These are phyloP conservation scores for Tricholoma saponaceum DNA, from an alignment of 768 basidiomycete species.

Conservation along the genomic window DNA sequence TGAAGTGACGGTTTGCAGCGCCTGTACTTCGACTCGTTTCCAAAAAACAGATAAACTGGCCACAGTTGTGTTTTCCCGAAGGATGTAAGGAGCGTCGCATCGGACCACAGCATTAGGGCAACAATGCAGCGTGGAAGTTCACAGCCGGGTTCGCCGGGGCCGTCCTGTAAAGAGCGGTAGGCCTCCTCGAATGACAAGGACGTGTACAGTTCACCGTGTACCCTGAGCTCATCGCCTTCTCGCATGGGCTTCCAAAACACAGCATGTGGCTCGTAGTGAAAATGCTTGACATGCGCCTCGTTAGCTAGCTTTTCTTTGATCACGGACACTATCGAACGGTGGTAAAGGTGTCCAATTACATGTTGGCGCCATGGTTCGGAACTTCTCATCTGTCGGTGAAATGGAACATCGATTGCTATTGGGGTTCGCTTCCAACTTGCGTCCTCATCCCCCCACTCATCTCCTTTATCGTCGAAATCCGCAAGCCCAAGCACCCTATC, in stretches of 20 bases:
- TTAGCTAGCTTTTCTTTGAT: conserved; percentile 12
- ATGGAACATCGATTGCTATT: conserved; percentile 6
- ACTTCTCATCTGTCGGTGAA: conserved; percentile 2
- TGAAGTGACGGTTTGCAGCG: conserved; percentile 16
- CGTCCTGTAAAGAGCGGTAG: conserved; percentile 2
- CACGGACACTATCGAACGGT: conserved; percentile 13
- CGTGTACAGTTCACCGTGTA: conserved; percentile 16
- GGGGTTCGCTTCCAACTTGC: conserved; percentile 13
- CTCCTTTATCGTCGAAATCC: neutral
- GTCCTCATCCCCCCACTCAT: neutral
- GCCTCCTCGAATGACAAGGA: conserved; percentile 9
- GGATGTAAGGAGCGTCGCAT: conserved; percentile 23
- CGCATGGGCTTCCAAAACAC: conserved; percentile 8
- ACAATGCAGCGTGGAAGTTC: conserved; percentile 11
- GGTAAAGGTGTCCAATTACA: conserved; percentile 8
- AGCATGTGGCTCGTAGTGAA: conserved; percentile 18
- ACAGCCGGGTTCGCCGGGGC: conserved; percentile 7
- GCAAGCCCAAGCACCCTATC: conserved; percentile 1
- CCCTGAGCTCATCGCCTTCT: neutral
- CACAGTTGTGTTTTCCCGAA: conserved; percentile 27
- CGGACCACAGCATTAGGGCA: conserved; percentile 24
- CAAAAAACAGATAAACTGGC: conserved; percentile 32
- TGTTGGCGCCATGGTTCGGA: conserved; percentile 1
- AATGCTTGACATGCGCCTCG: neutral
- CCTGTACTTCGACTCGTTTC: conserved; percentile 30